Percentiles rank a stretch among this genome's conserved stretches.
phyloP scores from a whole-genome alignment of 352 stramenopile genomes.

The Globisporangium acanthophoron region DNA sequence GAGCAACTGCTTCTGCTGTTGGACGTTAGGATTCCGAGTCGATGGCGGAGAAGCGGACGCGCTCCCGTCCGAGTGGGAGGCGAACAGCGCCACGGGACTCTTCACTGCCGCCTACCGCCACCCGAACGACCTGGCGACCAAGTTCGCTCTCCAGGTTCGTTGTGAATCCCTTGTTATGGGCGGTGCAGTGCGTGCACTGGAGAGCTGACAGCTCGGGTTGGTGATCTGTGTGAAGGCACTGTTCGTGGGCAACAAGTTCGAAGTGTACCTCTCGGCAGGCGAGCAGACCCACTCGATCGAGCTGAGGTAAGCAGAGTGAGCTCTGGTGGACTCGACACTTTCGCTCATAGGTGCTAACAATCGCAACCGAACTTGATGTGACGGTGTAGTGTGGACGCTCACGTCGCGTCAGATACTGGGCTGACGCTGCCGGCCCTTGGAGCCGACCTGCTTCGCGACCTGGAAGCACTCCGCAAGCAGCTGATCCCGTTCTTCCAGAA shows the following conservation, averaged over 20 bases:
- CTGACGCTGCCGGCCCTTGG: constrained; percentile 17
- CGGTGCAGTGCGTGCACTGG: background rate
- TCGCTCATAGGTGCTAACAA: background rate
- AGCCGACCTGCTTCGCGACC: constrained; percentile 39
- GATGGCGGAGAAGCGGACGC: constrained; percentile 1
- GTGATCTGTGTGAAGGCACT: constrained; percentile 21
- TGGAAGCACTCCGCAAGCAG: constrained; percentile 40
- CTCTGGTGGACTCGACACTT: no score
- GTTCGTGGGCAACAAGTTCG: constrained; percentile 71
- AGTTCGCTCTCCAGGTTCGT: constrained; percentile 59
- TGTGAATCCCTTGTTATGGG: background rate
- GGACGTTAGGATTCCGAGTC: constrained; percentile 11
- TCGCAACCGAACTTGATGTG: background rate
- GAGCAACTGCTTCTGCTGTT: background rate
- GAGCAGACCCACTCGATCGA: constrained; percentile 70
- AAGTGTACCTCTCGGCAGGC: constrained; percentile 71
- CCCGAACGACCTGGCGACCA: constrained; percentile 36
- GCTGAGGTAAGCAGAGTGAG: constrained; percentile 31
- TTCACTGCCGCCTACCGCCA: constrained; percentile 57
- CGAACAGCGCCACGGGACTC: constrained; percentile 50
- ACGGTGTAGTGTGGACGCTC: background rate
- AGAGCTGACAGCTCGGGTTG: background rate
- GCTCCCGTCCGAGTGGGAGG: constrained; percentile 52
- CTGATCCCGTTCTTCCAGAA: constrained; percentile 53
- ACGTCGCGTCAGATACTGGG: constrained; percentile 4